Evolutionary conservation across 2,329 filamentous ascomycete genomes (phyloP), one percentile per base, ranked within the genome.

Genomic region (Ophiocordyceps camponoti-rufipedis): DNA sequence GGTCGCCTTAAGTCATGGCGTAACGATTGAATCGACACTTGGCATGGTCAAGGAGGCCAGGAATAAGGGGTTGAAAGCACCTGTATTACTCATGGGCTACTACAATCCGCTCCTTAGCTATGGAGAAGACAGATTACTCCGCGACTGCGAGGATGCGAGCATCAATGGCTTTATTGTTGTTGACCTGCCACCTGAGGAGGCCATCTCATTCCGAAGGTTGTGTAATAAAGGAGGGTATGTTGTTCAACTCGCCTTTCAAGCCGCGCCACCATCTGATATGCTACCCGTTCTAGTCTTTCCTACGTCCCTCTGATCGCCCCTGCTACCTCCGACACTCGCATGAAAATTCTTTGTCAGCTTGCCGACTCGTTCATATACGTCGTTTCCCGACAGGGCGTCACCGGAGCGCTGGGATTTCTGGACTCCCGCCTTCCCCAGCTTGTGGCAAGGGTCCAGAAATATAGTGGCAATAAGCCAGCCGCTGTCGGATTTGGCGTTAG

Each of bases 311-410:
- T 98, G 45, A 95, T 98, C 55, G 89, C 91, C 1, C 91, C 91
- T 7, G 79, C 88, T 11, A 96, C 91, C 2, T 94, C 87, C 7
- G 87, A 95, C 55, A 72, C 78, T 52, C 84, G 91, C 56, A 94
- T 98, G 88, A 89, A 85, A 66, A 74, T 95, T 39, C 80, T 98
- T 12, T 98, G 91, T 75, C 80, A 85, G 62, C 89, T 98, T 51
- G 91, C 91, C 58, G 89, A 96, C 65, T 95, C 88, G 4, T 98
- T 96, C 69, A 94, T 98, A 66, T 98, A 98, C 62, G 88, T 98
- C 49, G 91, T 98, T 46, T 96, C 89, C 28, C 76, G 89, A 55
- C 93, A 94, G 82, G 91, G 91, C 55, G 89, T 96, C 47, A 98
- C 91, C 10, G 91, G 91, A 55, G 91, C 87, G 13, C 81, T 80